A percentile compares a stretch with the other conserved stretches of the same genome.
Conservation (phyloP, 1,139 yeast genomes). For the Debaryomyces singareniensis region DNA sequence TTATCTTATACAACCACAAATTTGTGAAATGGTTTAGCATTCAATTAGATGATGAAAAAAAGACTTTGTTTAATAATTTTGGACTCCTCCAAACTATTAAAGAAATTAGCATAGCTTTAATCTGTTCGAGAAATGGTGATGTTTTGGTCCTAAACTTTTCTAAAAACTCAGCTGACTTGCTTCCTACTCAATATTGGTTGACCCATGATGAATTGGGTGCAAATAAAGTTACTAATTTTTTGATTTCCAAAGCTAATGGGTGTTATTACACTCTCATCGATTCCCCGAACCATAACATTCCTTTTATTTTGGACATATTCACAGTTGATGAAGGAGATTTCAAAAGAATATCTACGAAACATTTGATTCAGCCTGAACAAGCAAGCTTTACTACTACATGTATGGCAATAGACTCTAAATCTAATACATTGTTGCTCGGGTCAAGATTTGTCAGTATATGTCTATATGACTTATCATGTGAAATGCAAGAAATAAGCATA, state of each 20-base stretch:
- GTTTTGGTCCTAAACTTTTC: conserved; percentile 40
- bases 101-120: conserved; percentile 30
- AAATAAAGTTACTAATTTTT: conserved; percentile 51
- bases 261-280: conserved; percentile 43
- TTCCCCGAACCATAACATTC: conserved; percentile 62
- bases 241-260: conserved; percentile 23
- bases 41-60: conserved; percentile 23
- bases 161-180: conserved; percentile 8
- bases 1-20: conserved; percentile 27
- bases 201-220: conserved; percentile 12
- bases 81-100: conserved; percentile 46
- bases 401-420: conserved; percentile 33
- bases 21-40: conserved; percentile 13
- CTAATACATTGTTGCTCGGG: conserved; percentile 51
- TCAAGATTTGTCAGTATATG: conserved; percentile 67
- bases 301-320: conserved; percentile 43
- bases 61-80: conserved; percentile 33
- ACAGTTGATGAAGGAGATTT: conserved; percentile 11
- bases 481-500: conserved; percentile 13
- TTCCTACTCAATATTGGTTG: conserved; percentile 15
- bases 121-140: conserved; percentile 51
- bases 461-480: conserved; percentile 36
- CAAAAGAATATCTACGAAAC: conserved; percentile 10
- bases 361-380: conserved; percentile 31
- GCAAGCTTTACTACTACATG: conserved; percentile 57